Percentiles rank a stretch among this genome's conserved stretches.
Conservation (phyloP, 805 yeast genomes). For the Dipodascopsis uninucleata region DNA sequence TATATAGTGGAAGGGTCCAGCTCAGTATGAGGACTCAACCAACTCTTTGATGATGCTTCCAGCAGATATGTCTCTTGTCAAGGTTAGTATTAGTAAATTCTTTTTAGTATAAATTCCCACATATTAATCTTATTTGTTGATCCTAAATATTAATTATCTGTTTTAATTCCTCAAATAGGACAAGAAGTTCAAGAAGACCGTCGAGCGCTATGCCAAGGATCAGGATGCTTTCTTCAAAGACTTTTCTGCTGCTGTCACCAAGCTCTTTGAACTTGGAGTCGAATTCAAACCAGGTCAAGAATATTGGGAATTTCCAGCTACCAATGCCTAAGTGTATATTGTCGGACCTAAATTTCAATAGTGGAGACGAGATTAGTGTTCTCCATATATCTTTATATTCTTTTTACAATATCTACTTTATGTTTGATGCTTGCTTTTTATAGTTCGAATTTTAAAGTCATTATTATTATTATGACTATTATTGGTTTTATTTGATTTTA, state of each 20-base stretch:
- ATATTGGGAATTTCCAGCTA: constrained; percentile 27
- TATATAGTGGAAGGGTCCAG: constrained; percentile 41
- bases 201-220: constrained; percentile 62
- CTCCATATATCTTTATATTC: too few relatives aligned
- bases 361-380: too few relatives aligned
- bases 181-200: constrained; percentile 55
- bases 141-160: too few relatives aligned
- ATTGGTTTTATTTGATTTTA: too few relatives aligned
- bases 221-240: constrained; percentile 59
- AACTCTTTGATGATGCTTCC: constrained; percentile 72
- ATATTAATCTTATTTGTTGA: too few relatives aligned
- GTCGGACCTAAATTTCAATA: not conserved
- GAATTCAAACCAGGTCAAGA: constrained; percentile 48
- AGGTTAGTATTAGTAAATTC: not conserved
- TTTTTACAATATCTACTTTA: too few relatives aligned
- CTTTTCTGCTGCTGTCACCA: constrained; percentile 63
- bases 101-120: not conserved
- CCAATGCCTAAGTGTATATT: constrained; percentile 5
- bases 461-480: too few relatives aligned
- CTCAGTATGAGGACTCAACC: constrained; percentile 56
- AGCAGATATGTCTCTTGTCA: constrained; percentile 64
- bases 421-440: too few relatives aligned
- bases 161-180: constrained; percentile 41
- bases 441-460: too few relatives aligned
- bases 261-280: constrained; percentile 72